Conservation (phyloP, 2,329 filamentous ascomycete genomes). For the Cercospora sojina region DNA sequence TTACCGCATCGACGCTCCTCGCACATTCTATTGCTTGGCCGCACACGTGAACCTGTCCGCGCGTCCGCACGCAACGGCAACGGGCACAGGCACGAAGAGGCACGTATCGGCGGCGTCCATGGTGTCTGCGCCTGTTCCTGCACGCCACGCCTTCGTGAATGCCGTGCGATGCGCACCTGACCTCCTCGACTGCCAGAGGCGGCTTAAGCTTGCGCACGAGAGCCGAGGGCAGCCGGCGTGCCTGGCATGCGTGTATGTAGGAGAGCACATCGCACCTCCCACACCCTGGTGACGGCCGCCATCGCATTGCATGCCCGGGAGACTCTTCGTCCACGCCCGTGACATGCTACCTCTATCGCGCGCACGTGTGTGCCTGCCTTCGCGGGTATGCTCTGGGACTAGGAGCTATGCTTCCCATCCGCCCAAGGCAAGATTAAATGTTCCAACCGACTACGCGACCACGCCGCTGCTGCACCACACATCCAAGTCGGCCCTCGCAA, state of each 20-base stretch:
- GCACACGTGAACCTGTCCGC: not conserved
- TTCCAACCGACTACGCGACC: conserved; percentile 81
- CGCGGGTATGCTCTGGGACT: not conserved
- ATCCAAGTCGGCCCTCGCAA: conserved; percentile 67
- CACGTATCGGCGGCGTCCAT: not conserved
- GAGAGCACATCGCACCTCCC: not conserved
- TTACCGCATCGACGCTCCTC: not conserved
- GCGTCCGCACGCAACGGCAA: not conserved
- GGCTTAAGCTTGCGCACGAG: not conserved
- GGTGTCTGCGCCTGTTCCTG: not conserved
- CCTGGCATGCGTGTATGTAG: not conserved
- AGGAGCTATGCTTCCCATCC: conserved; percentile 50
- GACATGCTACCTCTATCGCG: not conserved
- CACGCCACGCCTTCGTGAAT: not conserved
- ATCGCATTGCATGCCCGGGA: not conserved
- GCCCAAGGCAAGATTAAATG: conserved; percentile 67
- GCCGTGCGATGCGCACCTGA: not conserved
- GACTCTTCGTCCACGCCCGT: not conserved
- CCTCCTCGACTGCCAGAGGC: not conserved
- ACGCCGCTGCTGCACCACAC: conserved; percentile 80
- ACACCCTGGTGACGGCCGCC: not conserved
- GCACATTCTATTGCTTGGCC: not conserved
- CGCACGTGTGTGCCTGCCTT: not conserved
- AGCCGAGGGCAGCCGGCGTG: not conserved
- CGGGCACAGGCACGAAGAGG: not conserved